phyloP scores from a whole-genome alignment of 2,329 filamentous ascomycete genomes.

The Davidsoniella neocaledoniae region DNA sequence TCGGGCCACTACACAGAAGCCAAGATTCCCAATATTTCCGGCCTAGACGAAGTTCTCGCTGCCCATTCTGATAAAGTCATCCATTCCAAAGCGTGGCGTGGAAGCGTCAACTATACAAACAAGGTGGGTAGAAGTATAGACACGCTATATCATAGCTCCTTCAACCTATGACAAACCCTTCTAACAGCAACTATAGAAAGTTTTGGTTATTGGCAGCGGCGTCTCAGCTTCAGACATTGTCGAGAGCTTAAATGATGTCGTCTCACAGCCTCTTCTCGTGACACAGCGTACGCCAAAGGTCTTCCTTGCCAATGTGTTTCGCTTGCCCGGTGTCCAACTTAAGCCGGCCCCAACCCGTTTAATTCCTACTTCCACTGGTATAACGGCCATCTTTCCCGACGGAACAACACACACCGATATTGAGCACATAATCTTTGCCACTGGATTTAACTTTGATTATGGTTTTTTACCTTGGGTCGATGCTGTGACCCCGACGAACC shows the following conservation, averaged over 20 bases:
- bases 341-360: neutral
- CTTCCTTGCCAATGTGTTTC: constrained; percentile 3
- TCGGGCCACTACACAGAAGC: constrained; percentile 25
- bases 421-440: constrained; percentile 42
- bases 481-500: constrained; percentile 5
- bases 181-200: constrained; percentile 21
- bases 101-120: constrained; percentile 15
- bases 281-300: constrained; percentile 3
- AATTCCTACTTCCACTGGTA: constrained; percentile 18
- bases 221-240: constrained; percentile 41
- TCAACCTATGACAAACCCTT: constrained; percentile 1
- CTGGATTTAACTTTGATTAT: constrained; percentile 41
- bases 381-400: constrained; percentile 30
- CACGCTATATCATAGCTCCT: constrained; percentile 14
- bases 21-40: constrained; percentile 23
- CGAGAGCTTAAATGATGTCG: constrained; percentile 26
- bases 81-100: constrained; percentile 24
- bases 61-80: constrained; percentile 22
- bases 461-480: constrained; percentile 28
- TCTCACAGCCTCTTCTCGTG: neutral
- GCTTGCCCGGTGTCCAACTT: neutral
- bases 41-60: constrained; percentile 22
- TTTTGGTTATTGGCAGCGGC: constrained; percentile 39
- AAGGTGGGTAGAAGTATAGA: constrained; percentile 14
- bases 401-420: constrained; percentile 30